Percentiles rank a stretch among this genome's conserved stretches.
phyloP scores from a whole-genome alignment of 2,329 filamentous ascomycete genomes.

The Aspergillus fumigatus region DNA sequence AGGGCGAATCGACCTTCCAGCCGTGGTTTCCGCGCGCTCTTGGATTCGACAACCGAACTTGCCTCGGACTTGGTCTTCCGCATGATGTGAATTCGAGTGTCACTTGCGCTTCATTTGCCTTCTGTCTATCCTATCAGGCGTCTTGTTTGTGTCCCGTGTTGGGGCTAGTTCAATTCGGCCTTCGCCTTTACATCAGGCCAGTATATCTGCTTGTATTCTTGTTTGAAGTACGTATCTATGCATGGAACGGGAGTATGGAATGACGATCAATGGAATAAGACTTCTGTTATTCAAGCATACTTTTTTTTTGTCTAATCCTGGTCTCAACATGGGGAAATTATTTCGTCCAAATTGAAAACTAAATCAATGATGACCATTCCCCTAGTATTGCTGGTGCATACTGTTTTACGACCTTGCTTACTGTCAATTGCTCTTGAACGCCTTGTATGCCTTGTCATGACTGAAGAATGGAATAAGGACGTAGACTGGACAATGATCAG shows the following conservation, averaged over 20 bases:
- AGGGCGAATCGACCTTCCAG: conserved; percentile 10
- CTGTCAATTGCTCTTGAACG: too few species aligned
- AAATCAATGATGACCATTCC: too few species aligned
- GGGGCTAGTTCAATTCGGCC: background rate
- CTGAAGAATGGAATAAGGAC: too few species aligned
- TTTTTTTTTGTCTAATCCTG: background rate
- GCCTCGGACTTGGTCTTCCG: conserved; percentile 40
- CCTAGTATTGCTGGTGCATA: background rate
- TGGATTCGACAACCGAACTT: conserved; percentile 37
- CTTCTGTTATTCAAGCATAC: background rate
- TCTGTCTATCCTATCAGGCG: background rate
- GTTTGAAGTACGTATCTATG: background rate
- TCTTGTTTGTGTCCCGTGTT: conserved; percentile 10
- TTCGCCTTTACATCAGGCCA: background rate
- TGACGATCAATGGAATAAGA: background rate
- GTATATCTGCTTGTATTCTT: background rate
- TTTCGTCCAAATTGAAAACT: too few species aligned
- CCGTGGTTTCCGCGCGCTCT: conserved; percentile 31
- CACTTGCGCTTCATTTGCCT: conserved; percentile 9
- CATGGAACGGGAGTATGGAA: background rate
- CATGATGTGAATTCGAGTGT: conserved; percentile 30
- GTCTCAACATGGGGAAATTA: background rate
- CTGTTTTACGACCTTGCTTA: background rate
- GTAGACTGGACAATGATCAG: too few species aligned
- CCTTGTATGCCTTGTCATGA: background rate